Percentiles rank a stretch among this genome's conserved stretches.
These are phyloP conservation scores for Penicillium atrosanguineum DNA, from an alignment of 495 filamentous ascomycete species.

Conservation along the genomic window DNA sequence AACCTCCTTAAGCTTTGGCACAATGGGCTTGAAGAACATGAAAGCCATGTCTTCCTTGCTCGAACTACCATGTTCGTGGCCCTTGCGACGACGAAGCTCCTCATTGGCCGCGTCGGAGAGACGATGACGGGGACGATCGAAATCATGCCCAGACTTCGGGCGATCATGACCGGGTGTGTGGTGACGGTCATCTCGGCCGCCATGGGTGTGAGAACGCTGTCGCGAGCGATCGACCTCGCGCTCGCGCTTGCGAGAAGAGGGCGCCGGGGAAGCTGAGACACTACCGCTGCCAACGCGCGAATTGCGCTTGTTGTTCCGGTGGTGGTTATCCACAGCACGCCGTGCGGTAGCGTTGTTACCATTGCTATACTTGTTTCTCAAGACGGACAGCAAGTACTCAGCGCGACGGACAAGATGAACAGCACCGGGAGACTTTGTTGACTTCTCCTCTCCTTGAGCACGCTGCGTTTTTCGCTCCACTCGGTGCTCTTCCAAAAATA, in stretches of 20 bases:
- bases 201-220: constrained; percentile 48
- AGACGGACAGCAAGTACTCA: constrained; percentile 88
- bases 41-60: constrained; percentile 54
- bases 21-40: constrained; percentile 58
- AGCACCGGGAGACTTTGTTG: constrained; percentile 87
- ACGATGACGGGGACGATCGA: constrained; percentile 35
- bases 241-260: constrained; percentile 46
- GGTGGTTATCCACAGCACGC: constrained; percentile 81
- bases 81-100: constrained; percentile 42
- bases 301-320: constrained; percentile 77
- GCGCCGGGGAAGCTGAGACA: constrained; percentile 55
- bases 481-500: constrained; percentile 97
- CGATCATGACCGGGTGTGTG: constrained; percentile 44
- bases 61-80: constrained; percentile 39
- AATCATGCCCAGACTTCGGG: constrained; percentile 31
- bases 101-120: constrained; percentile 40
- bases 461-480: constrained; percentile 95
- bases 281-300: constrained; percentile 39
- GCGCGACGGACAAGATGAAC: constrained; percentile 94
- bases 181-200: constrained; percentile 48
- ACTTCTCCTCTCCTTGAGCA: constrained; percentile 66
- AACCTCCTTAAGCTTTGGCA: constrained; percentile 56
- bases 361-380: constrained; percentile 72
- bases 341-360: constrained; percentile 66
- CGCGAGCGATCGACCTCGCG: constrained; percentile 52